Evolutionary conservation across 2,329 filamentous ascomycete genomes (phyloP).

Genomic region (Colletotrichum plurivorum): DNA sequence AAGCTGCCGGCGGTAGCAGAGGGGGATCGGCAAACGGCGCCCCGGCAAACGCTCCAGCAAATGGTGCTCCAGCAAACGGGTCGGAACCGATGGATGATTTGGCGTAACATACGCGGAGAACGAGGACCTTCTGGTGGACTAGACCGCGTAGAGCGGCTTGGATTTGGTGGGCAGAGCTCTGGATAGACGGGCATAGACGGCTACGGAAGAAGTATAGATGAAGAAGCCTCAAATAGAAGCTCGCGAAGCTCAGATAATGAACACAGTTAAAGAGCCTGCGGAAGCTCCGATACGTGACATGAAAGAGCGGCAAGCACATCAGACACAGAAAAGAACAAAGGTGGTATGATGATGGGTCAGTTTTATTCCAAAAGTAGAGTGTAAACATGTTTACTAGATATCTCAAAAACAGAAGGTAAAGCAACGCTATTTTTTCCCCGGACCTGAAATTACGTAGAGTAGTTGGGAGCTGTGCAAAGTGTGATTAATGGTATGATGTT

Average conservation of each 20-base stretch:
- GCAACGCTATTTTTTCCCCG: constrained; percentile 20
- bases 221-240: too few relatives aligned
- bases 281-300: neutral
- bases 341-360: neutral
- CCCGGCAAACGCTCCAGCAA: too few relatives aligned
- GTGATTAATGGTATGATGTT: neutral
- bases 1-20: neutral
- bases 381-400: neutral
- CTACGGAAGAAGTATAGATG: too few relatives aligned
- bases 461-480: neutral
- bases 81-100: neutral
- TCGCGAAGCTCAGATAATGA: too few relatives aligned
- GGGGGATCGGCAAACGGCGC: neutral
- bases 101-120: neutral
- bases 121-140: too few relatives aligned
- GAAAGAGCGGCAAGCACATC: neutral
- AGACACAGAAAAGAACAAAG: neutral
- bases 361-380: neutral
- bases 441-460: constrained; percentile 7
- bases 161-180: too few relatives aligned
- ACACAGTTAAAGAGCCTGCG: too few relatives aligned
- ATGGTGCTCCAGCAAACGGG: too few relatives aligned
- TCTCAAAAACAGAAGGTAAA: neutral
- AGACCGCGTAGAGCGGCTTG: too few relatives aligned
- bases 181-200: too few relatives aligned